Evolutionary conservation across 345 rosid species (phyloP), one percentile per base, ranked within the genome.

Genomic region (Eucalyptus marginata): DNA sequence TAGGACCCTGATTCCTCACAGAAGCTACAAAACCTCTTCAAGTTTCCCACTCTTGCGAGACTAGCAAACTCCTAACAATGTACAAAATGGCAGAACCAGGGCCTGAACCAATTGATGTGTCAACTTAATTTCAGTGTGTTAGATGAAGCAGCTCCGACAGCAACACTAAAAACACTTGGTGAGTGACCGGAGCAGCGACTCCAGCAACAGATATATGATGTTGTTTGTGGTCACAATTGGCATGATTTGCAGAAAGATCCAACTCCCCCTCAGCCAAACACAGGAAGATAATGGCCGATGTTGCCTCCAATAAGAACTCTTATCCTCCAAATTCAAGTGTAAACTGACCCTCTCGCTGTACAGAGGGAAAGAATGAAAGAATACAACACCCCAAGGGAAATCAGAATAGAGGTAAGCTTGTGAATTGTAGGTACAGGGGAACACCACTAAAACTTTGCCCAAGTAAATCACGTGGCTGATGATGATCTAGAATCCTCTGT

Each of bases 401-500:
- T 89, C 90, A 95, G 89, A 88, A 88, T 92, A 89, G 50, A 86
- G 66, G 76, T 91, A 58, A 44, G 44, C 89, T 90, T 86, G 89
- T 59, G 91, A 79, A 89, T 79, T 86, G 79, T 84, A 91, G 88
- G 86, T 71, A 87, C 90, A 89, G 89, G 86, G 89, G 87, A 86
- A 91, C 85, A 76, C 88, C 49, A 46, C n/a, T 83, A 5, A 86
- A 84, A 49, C 31, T 46, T 86, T 49, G 86, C 64, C 88, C 68
- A 87, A 87, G 89, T 83, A 56, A 87, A 89, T 93, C 93, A 95
- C 3, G 86, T 89, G 43, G 92, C 91, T 51, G 93, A 90, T 49
- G 91, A 89, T 62, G 95, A 92, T 93, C 89, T 96, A 15, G 95
- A 90, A 85, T 90, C 93, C 86, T 91, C 91, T 29, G 98, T 92